Conservation (phyloP, 306 rosid genomes). For the Echinosophora koreensis region DNA sequence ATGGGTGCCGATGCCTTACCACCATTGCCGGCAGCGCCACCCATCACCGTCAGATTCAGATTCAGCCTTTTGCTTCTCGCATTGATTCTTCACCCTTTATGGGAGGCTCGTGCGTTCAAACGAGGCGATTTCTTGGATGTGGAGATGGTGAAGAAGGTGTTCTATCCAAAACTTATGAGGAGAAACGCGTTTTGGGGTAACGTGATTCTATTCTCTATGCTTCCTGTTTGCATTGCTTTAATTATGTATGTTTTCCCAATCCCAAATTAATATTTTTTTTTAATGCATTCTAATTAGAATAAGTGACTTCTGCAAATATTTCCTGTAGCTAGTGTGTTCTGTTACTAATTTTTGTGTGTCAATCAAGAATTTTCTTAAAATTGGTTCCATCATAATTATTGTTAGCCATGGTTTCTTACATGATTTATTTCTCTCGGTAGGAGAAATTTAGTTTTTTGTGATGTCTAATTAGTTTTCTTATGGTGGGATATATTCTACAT, state of each 20-base stretch:
- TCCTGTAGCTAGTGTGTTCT: background rate
- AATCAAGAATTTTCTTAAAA: background rate
- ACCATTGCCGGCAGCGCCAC: conserved; percentile 46
- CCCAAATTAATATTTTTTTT: background rate
- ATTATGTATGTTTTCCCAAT: background rate
- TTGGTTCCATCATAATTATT: background rate
- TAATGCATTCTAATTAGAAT: background rate
- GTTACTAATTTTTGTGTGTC: background rate
- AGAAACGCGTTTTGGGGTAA: conserved; percentile 88
- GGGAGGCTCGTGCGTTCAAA: conserved; percentile 50
- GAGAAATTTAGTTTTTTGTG: conserved; percentile 20
- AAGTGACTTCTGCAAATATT: conserved; percentile 7
- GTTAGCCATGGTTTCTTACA: background rate
- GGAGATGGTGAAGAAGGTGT: conserved; percentile 91
- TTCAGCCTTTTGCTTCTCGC: conserved; percentile 42
- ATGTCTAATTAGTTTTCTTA: conserved; percentile 2
- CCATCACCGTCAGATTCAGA: conserved; percentile 41
- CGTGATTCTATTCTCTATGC: background rate
- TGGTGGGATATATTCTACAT: conserved; percentile 13
- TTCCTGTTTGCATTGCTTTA: background rate
- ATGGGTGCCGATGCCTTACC: conserved; percentile 53
- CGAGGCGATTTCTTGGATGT: conserved; percentile 79
- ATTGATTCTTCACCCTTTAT: conserved; percentile 18
- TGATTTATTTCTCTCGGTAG: conserved; percentile 8
- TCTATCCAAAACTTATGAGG: conserved; percentile 83